Base-by-base conservation (phyloP, 306 rosid species). In the Nissolia schottii region DNA sequence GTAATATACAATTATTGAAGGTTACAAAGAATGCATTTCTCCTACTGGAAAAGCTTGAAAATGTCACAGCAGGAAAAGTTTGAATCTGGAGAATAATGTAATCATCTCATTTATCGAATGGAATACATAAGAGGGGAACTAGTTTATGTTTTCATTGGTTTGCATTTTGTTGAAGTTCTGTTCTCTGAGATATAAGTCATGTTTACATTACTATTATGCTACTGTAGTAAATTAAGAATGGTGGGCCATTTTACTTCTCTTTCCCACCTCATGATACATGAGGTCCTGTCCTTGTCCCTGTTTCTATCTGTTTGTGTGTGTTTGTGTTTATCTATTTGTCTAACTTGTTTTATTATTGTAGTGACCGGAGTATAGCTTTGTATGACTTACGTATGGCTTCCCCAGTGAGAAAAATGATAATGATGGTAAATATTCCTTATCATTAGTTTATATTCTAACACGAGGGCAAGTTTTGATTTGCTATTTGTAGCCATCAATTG, bases 331-430 rank as follows among this genome's bases (percentile, higher is more conserved):
- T 25, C 24, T 35, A n/a, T 29, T 68, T 58, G 16, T 40, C 32
- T 29, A 13, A 24, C 71, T 70, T 64, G 9, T 23, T 59, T 79
- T 80, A 45, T 84, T 59, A 41, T 72, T 48, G 75, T 31, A 94
- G 99, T 82, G 97, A 91, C 74, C 87, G 97, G 64, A 85, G 97
- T 81, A 94, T 94, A 80, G 79, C 83, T 25, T 63, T 94, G 64
- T 94, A 94, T 46, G 99, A 94, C 77, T 24, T 94, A 68, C 97
- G 96, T 27, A 85, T 80, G 97, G 77, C 86, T 70, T 63, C 91
- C 53, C 86, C 91, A 28, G 73, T 84, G 22, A 80, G 91, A 60
- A 89, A 91, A 81, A 14, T 85, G 55, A 83, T 94, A 67, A 91
- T 94, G 97, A 74, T 57, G 96, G 96, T 91, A 91, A 66, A 72